Base-by-base conservation (phyloP, 345 rosid species). In the Fremontodendron californicum region DNA sequence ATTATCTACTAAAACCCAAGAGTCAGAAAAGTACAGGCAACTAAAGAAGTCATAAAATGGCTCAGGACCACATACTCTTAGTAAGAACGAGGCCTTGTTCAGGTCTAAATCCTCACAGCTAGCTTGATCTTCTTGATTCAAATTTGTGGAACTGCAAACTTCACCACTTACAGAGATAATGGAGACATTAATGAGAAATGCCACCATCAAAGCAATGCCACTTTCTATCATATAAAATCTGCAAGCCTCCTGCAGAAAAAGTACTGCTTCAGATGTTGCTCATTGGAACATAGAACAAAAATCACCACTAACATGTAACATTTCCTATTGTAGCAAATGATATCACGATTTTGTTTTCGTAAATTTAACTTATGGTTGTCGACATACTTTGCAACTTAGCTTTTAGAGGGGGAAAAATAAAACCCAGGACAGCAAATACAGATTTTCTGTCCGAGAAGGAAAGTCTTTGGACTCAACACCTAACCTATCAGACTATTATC, bases 151-250 rank as follows among this genome's bases (percentile, higher is more conserved):
- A 68, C 79, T 81, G 85, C 98, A 93, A 79, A 92, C 98, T 25
- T 93, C 93, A 66, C 97, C 99, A 83, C 90, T 90, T n/a, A 93
- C 96, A 15, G 97, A 89, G 68, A 95, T 92, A 13, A 95, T 84
- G 0, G 96, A 95, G n/a, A 93, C 85, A 74, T 95, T 95, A 64
- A 95, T 93, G 80, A 95, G 96, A 80, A 93, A 95, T 7, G 99
- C 98, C 64, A 95, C 77, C 80, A 78, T 48, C 58, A 95, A 85
- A 80, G 98, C 99, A 73, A 95, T 80, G 2, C 87, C 99, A 16
- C 99, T 95, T 82, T 95, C 99, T 79, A 95, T 88, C 85, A 82
- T 69, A 81, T 95, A 95, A 86, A 87, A 93, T 78, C 96, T 85
- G 82, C 99, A 89, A 77, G 98, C 98, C 77, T 95, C 98, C 97